These are phyloP conservation scores for Sporisorium sorghi DNA, from an alignment of 1,284 basidiomycete species.

Conservation along the genomic window DNA sequence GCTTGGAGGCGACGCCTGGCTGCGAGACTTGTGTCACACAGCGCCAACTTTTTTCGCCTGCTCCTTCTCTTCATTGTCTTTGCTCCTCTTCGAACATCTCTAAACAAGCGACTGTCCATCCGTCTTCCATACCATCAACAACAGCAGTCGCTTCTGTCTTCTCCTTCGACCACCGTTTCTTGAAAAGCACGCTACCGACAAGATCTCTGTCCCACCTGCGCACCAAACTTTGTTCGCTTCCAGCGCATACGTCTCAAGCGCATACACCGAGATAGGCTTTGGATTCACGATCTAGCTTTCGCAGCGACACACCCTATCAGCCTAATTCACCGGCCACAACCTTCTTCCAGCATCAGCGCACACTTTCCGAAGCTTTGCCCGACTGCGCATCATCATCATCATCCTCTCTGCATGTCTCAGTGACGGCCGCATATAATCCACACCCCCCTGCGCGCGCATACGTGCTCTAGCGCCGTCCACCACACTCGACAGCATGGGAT, in stretches of 20 bases:
- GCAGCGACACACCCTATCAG: not conserved
- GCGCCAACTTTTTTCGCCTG: not conserved
- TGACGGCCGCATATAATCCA: conserved; percentile 20
- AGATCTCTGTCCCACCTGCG: not conserved
- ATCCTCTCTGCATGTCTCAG: conserved; percentile 17
- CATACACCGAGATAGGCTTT: conserved; percentile 7
- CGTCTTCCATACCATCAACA: not conserved
- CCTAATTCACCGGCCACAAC: not conserved
- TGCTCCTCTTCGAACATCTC: not conserved
- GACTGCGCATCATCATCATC: not conserved
- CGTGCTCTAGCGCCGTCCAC: no score
- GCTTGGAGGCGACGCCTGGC: not conserved
- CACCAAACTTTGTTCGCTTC: not conserved
- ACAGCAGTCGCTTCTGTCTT: not conserved
- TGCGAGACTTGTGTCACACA: not conserved
- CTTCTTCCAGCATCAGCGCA: conserved; percentile 7
- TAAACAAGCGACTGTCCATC: conserved; percentile 17
- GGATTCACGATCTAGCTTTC: not conserved
- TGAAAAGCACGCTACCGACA: not conserved
- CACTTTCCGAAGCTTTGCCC: not conserved
- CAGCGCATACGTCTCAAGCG: conserved; percentile 6
- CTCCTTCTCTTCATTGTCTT: not conserved
- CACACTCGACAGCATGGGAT: conserved; percentile 38
- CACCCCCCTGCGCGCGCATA: conserved; percentile 3
- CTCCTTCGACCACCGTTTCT: not conserved